Conservation (phyloP, 2,329 filamentous ascomycete species). For the Aspergillus unguis region DNA sequence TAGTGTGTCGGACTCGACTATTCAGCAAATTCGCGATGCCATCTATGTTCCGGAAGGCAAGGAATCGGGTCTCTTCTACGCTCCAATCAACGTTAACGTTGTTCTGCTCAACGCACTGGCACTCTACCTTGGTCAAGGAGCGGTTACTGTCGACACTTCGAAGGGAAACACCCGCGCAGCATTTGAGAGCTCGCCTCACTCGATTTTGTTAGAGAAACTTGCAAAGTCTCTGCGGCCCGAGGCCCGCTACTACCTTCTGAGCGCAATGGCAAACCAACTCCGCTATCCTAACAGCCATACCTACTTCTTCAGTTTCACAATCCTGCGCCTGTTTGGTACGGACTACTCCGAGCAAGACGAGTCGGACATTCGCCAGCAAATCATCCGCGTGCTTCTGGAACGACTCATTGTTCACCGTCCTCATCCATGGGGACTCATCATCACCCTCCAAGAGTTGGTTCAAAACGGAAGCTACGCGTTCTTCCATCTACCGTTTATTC, state of each 20-base stretch:
- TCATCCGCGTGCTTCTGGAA: constrained; percentile 84
- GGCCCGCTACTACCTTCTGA: constrained; percentile 78
- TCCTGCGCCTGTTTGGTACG: constrained; percentile 79
- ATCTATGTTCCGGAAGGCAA: constrained; percentile 60
- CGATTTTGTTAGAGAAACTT: constrained; percentile 70
- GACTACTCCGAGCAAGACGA: constrained; percentile 69
- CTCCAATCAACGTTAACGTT: constrained; percentile 66
- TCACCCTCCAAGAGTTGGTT: constrained; percentile 81
- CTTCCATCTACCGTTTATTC: constrained; percentile 90
- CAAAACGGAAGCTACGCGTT: constrained; percentile 90
- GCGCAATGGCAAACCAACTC: constrained; percentile 84
- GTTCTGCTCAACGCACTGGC: constrained; percentile 75
- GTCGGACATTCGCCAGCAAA: constrained; percentile 80
- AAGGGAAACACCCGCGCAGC: constrained; percentile 56
- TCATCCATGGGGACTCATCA: constrained; percentile 91
- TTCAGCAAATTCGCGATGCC: constrained; percentile 72
- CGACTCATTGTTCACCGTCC: constrained; percentile 83
- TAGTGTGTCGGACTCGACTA: constrained; percentile 62
- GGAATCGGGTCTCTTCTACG: constrained; percentile 63
- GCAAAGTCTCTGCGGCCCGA: constrained; percentile 72
- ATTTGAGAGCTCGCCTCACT: constrained; percentile 67
- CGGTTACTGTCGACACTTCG: constrained; percentile 58
- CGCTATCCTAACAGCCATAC: constrained; percentile 87
- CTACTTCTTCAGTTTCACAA: constrained; percentile 82
- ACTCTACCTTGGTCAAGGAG: constrained; percentile 74